These are phyloP conservation scores for Verticillium isaacii DNA, from an alignment of 2,329 filamentous ascomycete species.

Conservation along the genomic window DNA sequence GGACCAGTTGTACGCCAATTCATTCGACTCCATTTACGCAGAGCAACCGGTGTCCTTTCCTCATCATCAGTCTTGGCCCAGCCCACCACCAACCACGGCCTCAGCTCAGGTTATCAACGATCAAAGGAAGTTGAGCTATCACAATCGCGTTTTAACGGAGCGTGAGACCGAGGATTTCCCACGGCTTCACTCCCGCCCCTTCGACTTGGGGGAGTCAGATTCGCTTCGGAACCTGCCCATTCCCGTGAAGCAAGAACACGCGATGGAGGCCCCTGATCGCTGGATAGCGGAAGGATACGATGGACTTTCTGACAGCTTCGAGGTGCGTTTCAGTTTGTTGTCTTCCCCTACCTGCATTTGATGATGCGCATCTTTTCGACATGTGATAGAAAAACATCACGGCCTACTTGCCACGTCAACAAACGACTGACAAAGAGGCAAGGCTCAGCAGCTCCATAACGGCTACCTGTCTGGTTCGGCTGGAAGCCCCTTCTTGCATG, in stretches of 20 bases:
- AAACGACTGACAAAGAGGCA: neutral
- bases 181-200: too few relatives aligned
- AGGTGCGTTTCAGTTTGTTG: slow-evolving; percentile 5
- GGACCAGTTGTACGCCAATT: neutral
- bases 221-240: neutral
- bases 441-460: slow-evolving; percentile 12
- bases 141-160: too few relatives aligned
- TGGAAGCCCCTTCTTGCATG: slow-evolving; percentile 10
- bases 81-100: too few relatives aligned
- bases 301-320: slow-evolving; percentile 11
- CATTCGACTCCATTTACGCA: neutral
- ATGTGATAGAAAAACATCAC: neutral
- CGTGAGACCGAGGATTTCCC: too few relatives aligned
- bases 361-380: neutral
- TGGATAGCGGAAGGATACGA: slow-evolving; percentile 2
- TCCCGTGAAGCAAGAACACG: neutral
- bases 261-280: slow-evolving; percentile 8
- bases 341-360: neutral
- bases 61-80: neutral
- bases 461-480: slow-evolving; percentile 12
- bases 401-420: neutral
- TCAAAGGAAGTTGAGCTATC: too few relatives aligned
- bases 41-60: neutral
- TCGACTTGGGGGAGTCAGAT: neutral
- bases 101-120: too few relatives aligned